Conservation (phyloP, 148 eudicot genomes). For the Amaranthus cruentus region DNA sequence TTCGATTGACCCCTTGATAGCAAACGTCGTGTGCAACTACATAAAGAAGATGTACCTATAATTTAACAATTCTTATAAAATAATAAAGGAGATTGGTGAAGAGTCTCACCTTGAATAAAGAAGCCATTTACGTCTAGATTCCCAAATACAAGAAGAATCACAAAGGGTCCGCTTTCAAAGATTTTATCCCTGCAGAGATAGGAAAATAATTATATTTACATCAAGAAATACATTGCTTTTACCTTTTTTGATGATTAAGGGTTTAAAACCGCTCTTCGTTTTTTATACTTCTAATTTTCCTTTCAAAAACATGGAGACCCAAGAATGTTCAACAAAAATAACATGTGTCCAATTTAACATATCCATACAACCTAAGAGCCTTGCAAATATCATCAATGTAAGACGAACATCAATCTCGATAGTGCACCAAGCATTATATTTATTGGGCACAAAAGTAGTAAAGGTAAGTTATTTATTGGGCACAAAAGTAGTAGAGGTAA, state of each 20-base stretch:
- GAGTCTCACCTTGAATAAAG: constrained; percentile 42
- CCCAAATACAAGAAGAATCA: neutral
- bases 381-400: too few species aligned
- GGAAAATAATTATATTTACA: neutral
- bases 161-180: neutral
- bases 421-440: too few species aligned
- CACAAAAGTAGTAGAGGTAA: too few species aligned
- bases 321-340: neutral
- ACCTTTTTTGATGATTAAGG: neutral
- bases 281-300: neutral
- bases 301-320: neutral
- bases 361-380: neutral
- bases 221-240: neutral
- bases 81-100: neutral
- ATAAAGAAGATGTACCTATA: too few species aligned
- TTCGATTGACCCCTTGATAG: too few species aligned
- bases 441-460: too few species aligned
- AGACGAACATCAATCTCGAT: too few species aligned
- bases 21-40: too few species aligned
- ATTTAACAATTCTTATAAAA: too few species aligned
- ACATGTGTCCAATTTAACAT: neutral
- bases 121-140: constrained; percentile 31
- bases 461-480: too few species aligned
- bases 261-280: neutral
- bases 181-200: neutral